Base-by-base conservation (phyloP, 345 rosid genomes). In the Gossypium thurberi region DNA sequence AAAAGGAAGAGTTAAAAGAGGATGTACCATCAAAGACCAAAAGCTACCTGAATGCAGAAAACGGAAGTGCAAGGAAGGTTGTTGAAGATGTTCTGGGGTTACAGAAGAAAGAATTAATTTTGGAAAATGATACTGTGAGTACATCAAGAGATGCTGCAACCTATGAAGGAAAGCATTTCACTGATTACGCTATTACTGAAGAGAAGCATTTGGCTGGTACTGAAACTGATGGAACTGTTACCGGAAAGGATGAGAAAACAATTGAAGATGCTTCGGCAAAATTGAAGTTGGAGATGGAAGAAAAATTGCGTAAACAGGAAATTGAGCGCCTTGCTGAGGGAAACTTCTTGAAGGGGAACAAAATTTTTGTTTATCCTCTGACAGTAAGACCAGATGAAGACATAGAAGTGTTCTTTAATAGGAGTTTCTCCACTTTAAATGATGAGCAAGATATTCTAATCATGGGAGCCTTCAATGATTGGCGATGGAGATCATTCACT, bases 391-490 rank as follows among this genome's bases (percentile, higher is more conserved):
- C 98, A 11, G 88, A 84, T 80, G 80, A 84, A 81, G 95, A 88
- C 76, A 77, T 88, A 64, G 93, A 91, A 80, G 85, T 92, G 78
- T 94, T 90, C 78, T 83, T 90, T 64, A 85, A 90, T 78, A 87
- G 79, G 85, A 82, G 79, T 74, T 75, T 89, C 5, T 94, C 97
- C 3, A 72, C 84, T 71, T 84, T 94, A 74, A 76, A 70, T 9
- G 79, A 80, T 26, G 97, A 90, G 65, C 79, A 87, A 0, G 95
- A 92, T 76, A 69, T 90, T 81, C 79, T 91, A 58, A 81, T 91
- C 69, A 91, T 91, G 97, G 97, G 97, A 47, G 97, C 95, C 42
- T 94, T 94, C 69, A 94, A 94, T 76, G 91, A 88, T 20, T 92
- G 98, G 98, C 87, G 90, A 78, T 94, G 93, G 93, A 89, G 87